Percentiles rank a stretch among this genome's conserved stretches.
Conservation (phyloP, 371 early-diverging fungal genomes). For the Coemansia sp. region DNA sequence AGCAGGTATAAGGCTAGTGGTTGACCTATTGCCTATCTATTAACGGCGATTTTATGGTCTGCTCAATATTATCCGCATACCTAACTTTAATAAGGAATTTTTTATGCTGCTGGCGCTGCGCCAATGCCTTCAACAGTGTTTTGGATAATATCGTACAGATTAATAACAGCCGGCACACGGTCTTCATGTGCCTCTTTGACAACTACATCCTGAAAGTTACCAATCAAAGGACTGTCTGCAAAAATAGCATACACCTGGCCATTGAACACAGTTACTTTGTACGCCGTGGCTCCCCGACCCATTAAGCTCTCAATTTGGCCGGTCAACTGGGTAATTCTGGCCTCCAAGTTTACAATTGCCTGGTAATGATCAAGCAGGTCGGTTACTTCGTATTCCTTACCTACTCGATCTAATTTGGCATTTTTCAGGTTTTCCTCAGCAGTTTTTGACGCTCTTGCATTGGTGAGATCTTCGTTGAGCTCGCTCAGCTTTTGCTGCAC, state of each 20-base stretch:
- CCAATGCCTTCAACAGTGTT: not conserved
- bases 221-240: not conserved
- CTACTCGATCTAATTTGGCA: too few relatives aligned
- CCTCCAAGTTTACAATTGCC: not conserved
- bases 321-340: not conserved
- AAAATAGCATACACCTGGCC: not conserved
- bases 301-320: not conserved
- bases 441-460: too few relatives aligned
- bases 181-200: not conserved
- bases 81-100: too few relatives aligned
- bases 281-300: not conserved
- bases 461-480: too few relatives aligned
- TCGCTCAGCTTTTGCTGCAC: too few relatives aligned
- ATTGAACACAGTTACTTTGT: not conserved
- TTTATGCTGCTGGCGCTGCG: not conserved
- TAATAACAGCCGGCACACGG: not conserved
- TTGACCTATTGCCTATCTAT: too few relatives aligned
- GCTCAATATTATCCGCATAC: too few relatives aligned
- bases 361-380: too few relatives aligned
- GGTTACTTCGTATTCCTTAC: too few relatives aligned
- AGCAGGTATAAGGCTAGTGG: too few relatives aligned
- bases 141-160: not conserved
- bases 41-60: too few relatives aligned
- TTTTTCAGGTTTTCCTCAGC: too few relatives aligned
- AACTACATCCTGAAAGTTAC: not conserved